A percentile compares a stretch with the other conserved stretches of the same genome.
Evolutionary conservation across 192 early-diverging fungal genomes (phyloP).

Genomic region (Coemansia sp.): DNA sequence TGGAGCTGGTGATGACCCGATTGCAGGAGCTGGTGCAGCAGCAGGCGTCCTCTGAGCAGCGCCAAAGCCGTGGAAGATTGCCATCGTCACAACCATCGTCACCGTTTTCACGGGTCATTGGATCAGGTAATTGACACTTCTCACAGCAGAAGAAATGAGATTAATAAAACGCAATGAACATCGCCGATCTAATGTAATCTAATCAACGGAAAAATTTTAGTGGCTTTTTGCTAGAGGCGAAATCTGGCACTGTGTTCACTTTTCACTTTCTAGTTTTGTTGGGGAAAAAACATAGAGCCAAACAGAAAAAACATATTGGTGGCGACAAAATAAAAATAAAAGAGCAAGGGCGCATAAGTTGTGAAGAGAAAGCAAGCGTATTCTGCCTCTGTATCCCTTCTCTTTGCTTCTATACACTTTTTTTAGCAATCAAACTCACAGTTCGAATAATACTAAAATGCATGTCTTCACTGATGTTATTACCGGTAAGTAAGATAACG

Average conservation of each 20-base stretch:
- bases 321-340: not conserved
- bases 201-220: constrained; percentile 25
- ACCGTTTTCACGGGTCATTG: constrained; percentile 4
- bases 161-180: not conserved
- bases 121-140: not conserved
- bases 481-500: constrained; percentile 56
- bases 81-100: not conserved
- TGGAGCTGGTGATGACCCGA: constrained; percentile 73
- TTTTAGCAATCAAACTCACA: constrained; percentile 2
- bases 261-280: not conserved
- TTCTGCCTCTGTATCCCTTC: not conserved
- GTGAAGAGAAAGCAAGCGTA: not conserved
- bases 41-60: constrained; percentile 27
- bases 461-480: constrained; percentile 69
- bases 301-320: not conserved
- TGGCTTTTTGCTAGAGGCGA: not conserved
- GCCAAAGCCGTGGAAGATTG: constrained; percentile 6
- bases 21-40: constrained; percentile 48
- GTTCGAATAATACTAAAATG: constrained; percentile 54
- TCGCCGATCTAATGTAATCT: not conserved
- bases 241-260: not conserved
- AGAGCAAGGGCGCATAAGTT: not conserved
- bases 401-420: constrained; percentile 12
- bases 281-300: constrained; percentile 5
- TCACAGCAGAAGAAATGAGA: not conserved